A percentile compares a stretch with the other conserved stretches of the same genome.
Evolutionary conservation across 495 filamentous ascomycete genomes (phyloP).

Genomic region (Apiosordaria backusii): DNA sequence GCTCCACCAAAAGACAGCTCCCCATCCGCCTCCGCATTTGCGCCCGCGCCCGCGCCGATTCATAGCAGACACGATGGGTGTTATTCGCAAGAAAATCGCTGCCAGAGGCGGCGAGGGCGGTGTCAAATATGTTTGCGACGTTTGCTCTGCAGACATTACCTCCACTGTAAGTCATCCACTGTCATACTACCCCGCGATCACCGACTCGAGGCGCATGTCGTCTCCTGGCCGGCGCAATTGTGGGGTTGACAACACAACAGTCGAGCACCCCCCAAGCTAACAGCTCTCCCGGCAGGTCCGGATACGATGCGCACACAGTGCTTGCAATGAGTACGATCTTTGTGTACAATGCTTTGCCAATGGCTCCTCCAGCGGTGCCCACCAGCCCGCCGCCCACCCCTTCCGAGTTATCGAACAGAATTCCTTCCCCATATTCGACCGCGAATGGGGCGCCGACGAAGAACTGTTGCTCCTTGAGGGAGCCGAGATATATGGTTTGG

Average conservation of each 20-base stretch:
- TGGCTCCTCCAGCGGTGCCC: constrained; percentile 69
- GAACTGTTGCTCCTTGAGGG: constrained; percentile 90
- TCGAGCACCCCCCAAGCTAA: constrained; percentile 16
- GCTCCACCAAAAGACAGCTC: constrained; percentile 19
- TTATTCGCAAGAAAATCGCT: constrained; percentile 94
- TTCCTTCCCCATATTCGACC: constrained; percentile 91
- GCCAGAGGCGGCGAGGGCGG: constrained; percentile 85
- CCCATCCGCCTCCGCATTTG: constrained; percentile 6
- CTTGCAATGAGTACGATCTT: constrained; percentile 91
- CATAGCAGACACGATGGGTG: constrained; percentile 62
- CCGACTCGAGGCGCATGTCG: constrained; percentile 2
- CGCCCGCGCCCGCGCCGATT: constrained; percentile 8
- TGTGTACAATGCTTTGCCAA: constrained; percentile 93
- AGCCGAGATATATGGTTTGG: constrained; percentile 94
- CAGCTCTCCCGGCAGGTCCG: constrained; percentile 61
- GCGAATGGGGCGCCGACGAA: constrained; percentile 96
- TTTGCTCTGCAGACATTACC: constrained; percentile 92
- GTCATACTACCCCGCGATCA: background rate
- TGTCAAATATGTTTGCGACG: constrained; percentile 92
- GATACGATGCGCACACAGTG: constrained; percentile 79
- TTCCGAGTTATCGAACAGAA: constrained; percentile 97
- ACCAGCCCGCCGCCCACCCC: constrained; percentile 78
- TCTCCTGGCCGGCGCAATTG: constrained; percentile 10
- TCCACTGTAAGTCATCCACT: constrained; percentile 66
- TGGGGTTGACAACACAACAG: constrained; percentile 19